Percentiles rank a stretch among this genome's conserved stretches.
phyloP scores from a whole-genome alignment of 2,329 filamentous ascomycete genomes.

The Cyphellophora attinorum region DNA sequence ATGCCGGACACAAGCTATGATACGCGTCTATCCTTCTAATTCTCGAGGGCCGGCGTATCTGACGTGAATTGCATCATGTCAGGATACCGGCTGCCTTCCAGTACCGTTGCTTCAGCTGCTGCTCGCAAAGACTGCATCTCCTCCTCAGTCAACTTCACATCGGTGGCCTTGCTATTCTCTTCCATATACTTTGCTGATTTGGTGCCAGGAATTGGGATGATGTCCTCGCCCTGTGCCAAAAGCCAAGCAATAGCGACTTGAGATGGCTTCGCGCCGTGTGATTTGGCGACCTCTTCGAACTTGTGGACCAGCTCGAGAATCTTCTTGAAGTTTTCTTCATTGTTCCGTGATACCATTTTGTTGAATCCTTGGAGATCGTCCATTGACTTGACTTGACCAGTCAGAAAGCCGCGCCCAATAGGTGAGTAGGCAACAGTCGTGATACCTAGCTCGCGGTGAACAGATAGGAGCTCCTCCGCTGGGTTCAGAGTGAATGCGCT shows the following conservation, averaged over 20 bases:
- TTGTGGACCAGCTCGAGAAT: slow-evolving; percentile 55
- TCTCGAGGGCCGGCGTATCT: no score
- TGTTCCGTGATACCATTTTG: slow-evolving; percentile 44
- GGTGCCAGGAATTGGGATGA: slow-evolving; percentile 25
- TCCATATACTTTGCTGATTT: slow-evolving; percentile 18
- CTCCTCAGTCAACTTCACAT: slow-evolving; percentile 19
- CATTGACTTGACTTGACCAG: slow-evolving; percentile 39
- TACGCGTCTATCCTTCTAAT: no score
- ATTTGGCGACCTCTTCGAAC: slow-evolving; percentile 47
- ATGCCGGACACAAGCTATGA: slow-evolving; percentile 17
- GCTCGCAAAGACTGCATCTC: slow-evolving; percentile 22
- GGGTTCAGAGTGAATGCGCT: slow-evolving; percentile 37
- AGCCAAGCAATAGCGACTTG: slow-evolving; percentile 61
- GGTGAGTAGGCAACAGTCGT: slow-evolving; percentile 66
- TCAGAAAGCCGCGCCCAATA: slow-evolving; percentile 51
- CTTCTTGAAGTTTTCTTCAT: slow-evolving; percentile 54
- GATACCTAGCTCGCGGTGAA: slow-evolving; percentile 50
- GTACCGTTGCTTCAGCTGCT: slow-evolving; percentile 13
- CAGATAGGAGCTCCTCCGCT: slow-evolving; percentile 34
- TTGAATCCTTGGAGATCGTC: slow-evolving; percentile 50
- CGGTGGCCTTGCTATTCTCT: slow-evolving; percentile 22
- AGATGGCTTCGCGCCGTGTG: slow-evolving; percentile 50
- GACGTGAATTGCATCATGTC: background rate
- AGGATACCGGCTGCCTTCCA: slow-evolving; percentile 10
- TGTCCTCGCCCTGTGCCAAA: slow-evolving; percentile 43